Base-by-base conservation (phyloP, 164 flowering plant species). In the Chloranthus sessilifolius region DNA sequence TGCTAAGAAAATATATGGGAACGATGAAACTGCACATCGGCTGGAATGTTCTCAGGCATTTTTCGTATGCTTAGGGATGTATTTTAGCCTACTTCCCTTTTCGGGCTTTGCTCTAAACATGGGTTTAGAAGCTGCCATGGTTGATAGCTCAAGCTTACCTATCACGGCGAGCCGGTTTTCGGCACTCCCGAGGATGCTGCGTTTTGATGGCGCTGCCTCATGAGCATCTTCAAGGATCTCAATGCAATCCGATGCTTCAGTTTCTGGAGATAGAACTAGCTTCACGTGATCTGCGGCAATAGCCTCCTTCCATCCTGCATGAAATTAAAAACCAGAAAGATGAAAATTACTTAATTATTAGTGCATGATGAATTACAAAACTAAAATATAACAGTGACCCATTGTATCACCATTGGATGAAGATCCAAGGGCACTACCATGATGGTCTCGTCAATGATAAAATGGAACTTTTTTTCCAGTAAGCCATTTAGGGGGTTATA, bases 281-380 rank as follows among this genome's bases (percentile, higher is more conserved):
- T 34, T 64, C 58, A 83, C 83, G 55, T 85, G 96, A 16, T 85
- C 91, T 8, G 67, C 56, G 15, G 81, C 53, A 27, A 81, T 68
- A 43, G 89, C 91, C 56, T 75, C 85, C 68, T 83, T 75, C 97
- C 97, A 88, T 65, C 97, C 97, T 88, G 63, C 61, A 62, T 16
- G 10, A 61, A 28, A 48, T 8, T 26, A 40, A 25, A 25, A 11
- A 16, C 35, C 14, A 29, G 9, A 16, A 22, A 8, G 0, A 27
- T 21, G 20, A 15, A 3, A 5, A n/a, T 5, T 7, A 33, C 47
- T 17, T 17, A 17, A 5, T 43, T 14, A 23, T 20, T 20, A 11
- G 26, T 12, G 27, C 2, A 11, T 20, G 10, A 43, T 4, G 9
- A 7, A 43, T 4, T 43, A 11, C 26, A 15, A 2, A 7, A 11